Percentiles rank a stretch among this genome's conserved stretches.
Evolutionary conservation across 106 monocot genomes (phyloP).

Genomic region (Posidonia australis): DNA sequence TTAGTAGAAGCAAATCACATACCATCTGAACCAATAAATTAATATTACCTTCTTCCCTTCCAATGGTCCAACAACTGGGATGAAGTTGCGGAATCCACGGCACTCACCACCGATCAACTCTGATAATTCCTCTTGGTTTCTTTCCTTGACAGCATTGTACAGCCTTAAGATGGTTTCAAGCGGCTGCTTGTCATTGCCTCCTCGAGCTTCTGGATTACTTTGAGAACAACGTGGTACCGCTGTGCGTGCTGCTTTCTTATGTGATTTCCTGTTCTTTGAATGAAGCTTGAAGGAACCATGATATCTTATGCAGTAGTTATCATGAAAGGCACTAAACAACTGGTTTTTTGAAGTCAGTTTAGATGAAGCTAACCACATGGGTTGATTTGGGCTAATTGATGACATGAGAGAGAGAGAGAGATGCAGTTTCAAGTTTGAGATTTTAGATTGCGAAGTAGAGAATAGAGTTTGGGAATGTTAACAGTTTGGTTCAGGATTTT

Average conservation of each 20-base stretch:
- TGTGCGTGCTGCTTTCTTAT: not conserved
- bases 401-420: too few species aligned
- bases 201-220: not conserved
- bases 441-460: not conserved
- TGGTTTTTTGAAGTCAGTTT: not conserved
- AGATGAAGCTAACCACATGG: not conserved
- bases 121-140: not conserved
- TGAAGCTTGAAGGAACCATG: not conserved
- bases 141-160: slow-evolving; percentile 7
- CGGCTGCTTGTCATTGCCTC: not conserved
- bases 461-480: not conserved
- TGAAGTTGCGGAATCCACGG: not conserved
- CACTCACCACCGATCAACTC: slow-evolving; percentile 5
- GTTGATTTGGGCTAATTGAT: not conserved
- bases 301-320: not conserved
- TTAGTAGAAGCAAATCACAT: not conserved
- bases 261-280: not conserved
- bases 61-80: slow-evolving; percentile 1
- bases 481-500: not conserved
- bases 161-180: slow-evolving; percentile 6
- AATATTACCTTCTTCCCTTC: slow-evolving; percentile 5
- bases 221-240: not conserved
- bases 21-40: not conserved
- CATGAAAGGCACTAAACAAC: not conserved
- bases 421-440: not conserved